These are phyloP conservation scores for Fusarium sp. DNA, from an alignment of 2,329 filamentous ascomycete genomes.

Conservation along the genomic window DNA sequence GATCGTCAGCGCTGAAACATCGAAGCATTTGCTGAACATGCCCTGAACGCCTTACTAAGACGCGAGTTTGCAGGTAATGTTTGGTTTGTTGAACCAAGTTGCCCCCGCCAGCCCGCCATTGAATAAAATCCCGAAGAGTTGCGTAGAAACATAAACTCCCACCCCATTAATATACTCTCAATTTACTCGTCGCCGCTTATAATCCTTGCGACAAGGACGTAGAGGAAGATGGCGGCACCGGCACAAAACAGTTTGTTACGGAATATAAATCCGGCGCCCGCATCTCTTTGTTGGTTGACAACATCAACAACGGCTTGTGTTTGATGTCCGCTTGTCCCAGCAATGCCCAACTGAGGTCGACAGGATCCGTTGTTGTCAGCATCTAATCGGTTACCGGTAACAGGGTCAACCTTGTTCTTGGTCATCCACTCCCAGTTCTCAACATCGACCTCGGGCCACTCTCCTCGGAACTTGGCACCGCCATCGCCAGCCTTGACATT, in stretches of 20 bases:
- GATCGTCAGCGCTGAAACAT: slow-evolving; percentile 3
- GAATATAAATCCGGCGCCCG: slow-evolving; percentile 83
- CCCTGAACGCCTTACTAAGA: slow-evolving; percentile 44
- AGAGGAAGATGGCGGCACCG: slow-evolving; percentile 78
- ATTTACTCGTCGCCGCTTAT: slow-evolving; percentile 62
- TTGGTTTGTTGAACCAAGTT: slow-evolving; percentile 36
- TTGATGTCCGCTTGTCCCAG: slow-evolving; percentile 70
- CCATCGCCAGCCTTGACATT: slow-evolving; percentile 94
- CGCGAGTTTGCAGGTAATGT: slow-evolving; percentile 36
- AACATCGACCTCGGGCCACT: slow-evolving; percentile 90
- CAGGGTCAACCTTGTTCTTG: slow-evolving; percentile 80
- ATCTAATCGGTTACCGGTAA: slow-evolving; percentile 72
- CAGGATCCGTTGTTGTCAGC: slow-evolving; percentile 64
- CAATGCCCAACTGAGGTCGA: slow-evolving; percentile 68
- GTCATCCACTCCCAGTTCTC: slow-evolving; percentile 96
- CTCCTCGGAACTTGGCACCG: slow-evolving; percentile 85
- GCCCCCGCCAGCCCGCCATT: slow-evolving; percentile 29
- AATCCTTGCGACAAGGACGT: slow-evolving; percentile 83
- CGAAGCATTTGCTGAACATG: slow-evolving; percentile 30
- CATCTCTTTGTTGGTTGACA: slow-evolving; percentile 79
- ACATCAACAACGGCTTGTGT: slow-evolving; percentile 81
- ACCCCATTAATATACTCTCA: not conserved
- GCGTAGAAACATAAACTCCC: slow-evolving; percentile 7
- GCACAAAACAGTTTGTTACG: slow-evolving; percentile 82
- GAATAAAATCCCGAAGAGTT: slow-evolving; percentile 21